These are phyloP conservation scores for Mycena vitilis DNA, from an alignment of 768 basidiomycete species.

Conservation along the genomic window DNA sequence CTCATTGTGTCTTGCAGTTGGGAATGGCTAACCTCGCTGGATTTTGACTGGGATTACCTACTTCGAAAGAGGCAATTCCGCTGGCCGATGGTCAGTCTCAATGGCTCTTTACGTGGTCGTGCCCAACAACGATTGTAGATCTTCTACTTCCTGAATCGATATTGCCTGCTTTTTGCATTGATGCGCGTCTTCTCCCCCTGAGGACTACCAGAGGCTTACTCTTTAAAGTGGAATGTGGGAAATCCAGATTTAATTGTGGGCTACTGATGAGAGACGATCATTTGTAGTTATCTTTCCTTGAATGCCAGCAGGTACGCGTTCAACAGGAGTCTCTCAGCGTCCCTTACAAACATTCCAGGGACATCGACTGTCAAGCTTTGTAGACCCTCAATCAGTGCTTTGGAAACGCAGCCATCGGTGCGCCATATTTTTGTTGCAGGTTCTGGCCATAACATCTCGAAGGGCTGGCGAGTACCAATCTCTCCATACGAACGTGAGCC, in stretches of 20 bases:
- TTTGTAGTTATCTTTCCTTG: slow-evolving; percentile 62
- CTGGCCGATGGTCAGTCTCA: slow-evolving; percentile 71
- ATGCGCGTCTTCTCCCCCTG: slow-evolving; percentile 39
- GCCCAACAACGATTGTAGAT: slow-evolving; percentile 48
- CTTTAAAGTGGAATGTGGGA: slow-evolving; percentile 67
- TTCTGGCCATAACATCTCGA: neutral
- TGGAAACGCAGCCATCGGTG: slow-evolving; percentile 75
- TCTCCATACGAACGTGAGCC: slow-evolving; percentile 73
- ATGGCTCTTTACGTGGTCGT: neutral
- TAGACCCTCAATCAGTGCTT: slow-evolving; percentile 76
- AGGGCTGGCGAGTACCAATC: slow-evolving; percentile 73
- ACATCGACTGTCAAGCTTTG: slow-evolving; percentile 72
- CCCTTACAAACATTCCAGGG: slow-evolving; percentile 42
- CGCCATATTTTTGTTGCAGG: neutral
- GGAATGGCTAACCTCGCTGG: slow-evolving; percentile 72
- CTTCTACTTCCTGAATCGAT: slow-evolving; percentile 79
- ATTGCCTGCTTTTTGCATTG: slow-evolving; percentile 71
- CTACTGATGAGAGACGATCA: slow-evolving; percentile 14
- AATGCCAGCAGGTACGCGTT: slow-evolving; percentile 63
- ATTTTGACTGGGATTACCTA: slow-evolving; percentile 75
- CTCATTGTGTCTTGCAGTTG: slow-evolving; percentile 55
- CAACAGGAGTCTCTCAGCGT: neutral
- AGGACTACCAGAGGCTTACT: neutral
- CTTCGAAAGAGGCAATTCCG: slow-evolving; percentile 66
- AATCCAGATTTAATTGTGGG: too few species aligned